These are phyloP conservation scores for Trametes villosa DNA, from an alignment of 768 basidiomycete species.

Conservation along the genomic window DNA sequence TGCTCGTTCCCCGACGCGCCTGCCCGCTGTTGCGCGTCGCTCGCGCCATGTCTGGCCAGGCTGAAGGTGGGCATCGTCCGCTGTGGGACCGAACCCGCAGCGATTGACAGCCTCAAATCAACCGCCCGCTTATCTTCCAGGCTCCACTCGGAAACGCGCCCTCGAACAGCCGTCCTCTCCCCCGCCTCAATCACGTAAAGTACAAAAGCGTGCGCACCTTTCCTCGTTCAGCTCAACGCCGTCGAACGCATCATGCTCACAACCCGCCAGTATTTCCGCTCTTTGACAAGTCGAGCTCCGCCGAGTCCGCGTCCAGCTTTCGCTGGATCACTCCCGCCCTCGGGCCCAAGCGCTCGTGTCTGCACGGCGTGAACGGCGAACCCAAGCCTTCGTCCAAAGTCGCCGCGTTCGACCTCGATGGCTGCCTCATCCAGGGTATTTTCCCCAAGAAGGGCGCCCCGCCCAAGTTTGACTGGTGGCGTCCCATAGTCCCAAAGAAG, in stretches of 20 bases:
- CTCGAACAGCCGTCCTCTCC: neutral
- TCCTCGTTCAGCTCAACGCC: neutral
- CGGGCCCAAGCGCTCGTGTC: conserved; percentile 38
- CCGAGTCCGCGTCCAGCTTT: conserved; percentile 26
- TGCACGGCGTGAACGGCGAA: conserved; percentile 40
- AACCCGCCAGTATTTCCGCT: conserved; percentile 33
- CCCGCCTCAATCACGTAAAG: conserved; percentile 14
- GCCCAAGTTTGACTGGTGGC: conserved; percentile 80
- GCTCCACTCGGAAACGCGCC: conserved; percentile 8
- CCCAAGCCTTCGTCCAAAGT: conserved; percentile 59
- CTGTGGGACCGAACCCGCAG: neutral
- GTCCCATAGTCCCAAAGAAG: conserved; percentile 59
- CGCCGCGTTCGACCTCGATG: conserved; percentile 86
- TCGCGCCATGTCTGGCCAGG: neutral
- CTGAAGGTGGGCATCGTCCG: conserved; percentile 2
- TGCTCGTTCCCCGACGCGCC: neutral
- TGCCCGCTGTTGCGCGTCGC: neutral
- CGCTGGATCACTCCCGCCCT: conserved; percentile 38
- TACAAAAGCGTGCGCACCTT: conserved; percentile 24
- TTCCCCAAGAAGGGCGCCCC: conserved; percentile 48
- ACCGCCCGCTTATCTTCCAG: conserved; percentile 1
- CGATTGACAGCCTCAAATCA: neutral
- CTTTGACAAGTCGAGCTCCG: conserved; percentile 28
- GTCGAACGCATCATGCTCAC: neutral
- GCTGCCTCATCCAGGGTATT: conserved; percentile 67